Base-by-base conservation (phyloP, 441 rosid species). In the Adansonia madagascariensis region DNA sequence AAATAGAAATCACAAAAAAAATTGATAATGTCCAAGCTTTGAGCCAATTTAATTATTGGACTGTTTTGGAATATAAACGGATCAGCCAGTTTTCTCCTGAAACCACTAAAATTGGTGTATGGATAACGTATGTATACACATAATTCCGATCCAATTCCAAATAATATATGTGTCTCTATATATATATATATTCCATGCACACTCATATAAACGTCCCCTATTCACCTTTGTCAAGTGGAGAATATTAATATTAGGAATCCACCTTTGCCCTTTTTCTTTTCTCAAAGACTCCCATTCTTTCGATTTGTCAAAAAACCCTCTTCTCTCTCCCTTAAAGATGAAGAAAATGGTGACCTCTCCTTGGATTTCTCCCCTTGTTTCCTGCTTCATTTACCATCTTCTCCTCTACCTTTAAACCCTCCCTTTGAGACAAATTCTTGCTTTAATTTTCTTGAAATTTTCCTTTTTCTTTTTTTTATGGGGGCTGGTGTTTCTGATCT, bases 381-480 rank as follows among this genome's bases (percentile, higher is more conserved):
- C 85, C 71, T 76, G 49, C 68, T 78, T 74, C 74, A 78, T 79
- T 27, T 86, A 84, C 83, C 88, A 68, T 78, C 91, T 89, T 74
- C 94, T 92, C 17, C 86, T 91, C 71, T 91, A 89, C 82, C 89
- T 78, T 56, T 82, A 80, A 82, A 76, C 78, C 73, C 67, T 43
- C 70, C 63, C 69, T 24, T 63, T 74, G 78, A 35, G 62, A 67
- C 31, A 20, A 27, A 27, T 31, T 20, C 73, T 9, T 49, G 39
- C 20, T 50, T 49, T 44, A 6, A 27, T 47, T 27, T 6, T 20
- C 11, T 63, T 64, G 11, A 17, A 14, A 60, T 31, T 31, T 31
- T 31, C 15, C 35, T 10, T 2, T 59, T 17, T 6, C 6, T 49
- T 61, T 62, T 17, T 64, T 64, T 49, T 43, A 92, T 90, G 97